Evolutionary conservation across 2,329 filamentous ascomycete species (phyloP).

Genomic region (Aspergillus fumigatiaffinis): DNA sequence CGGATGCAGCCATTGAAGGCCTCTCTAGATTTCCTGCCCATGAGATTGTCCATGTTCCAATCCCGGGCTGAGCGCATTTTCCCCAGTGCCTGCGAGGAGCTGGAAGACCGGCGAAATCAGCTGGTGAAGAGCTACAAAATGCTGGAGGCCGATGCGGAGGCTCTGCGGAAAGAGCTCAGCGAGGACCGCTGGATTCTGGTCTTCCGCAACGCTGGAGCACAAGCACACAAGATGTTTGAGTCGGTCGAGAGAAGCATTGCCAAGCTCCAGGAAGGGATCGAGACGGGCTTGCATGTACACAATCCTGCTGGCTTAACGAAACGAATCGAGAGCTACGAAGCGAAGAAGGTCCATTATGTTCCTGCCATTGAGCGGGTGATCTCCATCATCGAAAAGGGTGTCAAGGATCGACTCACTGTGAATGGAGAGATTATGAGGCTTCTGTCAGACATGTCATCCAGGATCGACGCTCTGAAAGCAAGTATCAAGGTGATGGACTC

Average conservation of each 20-base stretch:
- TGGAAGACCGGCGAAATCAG: slow-evolving; percentile 68
- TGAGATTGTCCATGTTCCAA: slow-evolving; percentile 86
- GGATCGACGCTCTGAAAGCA: slow-evolving; percentile 71
- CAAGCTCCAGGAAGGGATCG: slow-evolving; percentile 77
- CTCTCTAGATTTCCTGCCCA: slow-evolving; percentile 91
- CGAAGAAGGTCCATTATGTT: slow-evolving; percentile 90
- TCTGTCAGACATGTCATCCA: slow-evolving; percentile 78
- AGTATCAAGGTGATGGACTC: slow-evolving; percentile 75
- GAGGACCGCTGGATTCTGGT: slow-evolving; percentile 96
- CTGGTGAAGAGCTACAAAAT: slow-evolving; percentile 85
- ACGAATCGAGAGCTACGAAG: slow-evolving; percentile 89
- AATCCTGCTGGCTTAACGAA: slow-evolving; percentile 68
- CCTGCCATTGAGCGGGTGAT: slow-evolving; percentile 89
- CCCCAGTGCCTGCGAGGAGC: slow-evolving; percentile 84
- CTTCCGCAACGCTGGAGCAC: slow-evolving; percentile 85
- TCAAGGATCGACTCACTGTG: slow-evolving; percentile 89
- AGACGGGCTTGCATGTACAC: slow-evolving; percentile 68
- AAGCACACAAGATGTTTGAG: slow-evolving; percentile 95
- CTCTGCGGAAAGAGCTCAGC: slow-evolving; percentile 80
- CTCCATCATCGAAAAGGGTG: slow-evolving; percentile 90
- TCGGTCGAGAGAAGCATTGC: slow-evolving; percentile 82
- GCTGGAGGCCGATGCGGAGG: slow-evolving; percentile 85
- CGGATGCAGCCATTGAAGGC: slow-evolving; percentile 91
- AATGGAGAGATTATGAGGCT: slow-evolving; percentile 91
- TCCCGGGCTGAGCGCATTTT: slow-evolving; percentile 72